Percentiles rank a stretch among this genome's conserved stretches.
These are phyloP conservation scores for Cicer yamashitae DNA, from an alignment of 306 rosid species.

Conservation along the genomic window DNA sequence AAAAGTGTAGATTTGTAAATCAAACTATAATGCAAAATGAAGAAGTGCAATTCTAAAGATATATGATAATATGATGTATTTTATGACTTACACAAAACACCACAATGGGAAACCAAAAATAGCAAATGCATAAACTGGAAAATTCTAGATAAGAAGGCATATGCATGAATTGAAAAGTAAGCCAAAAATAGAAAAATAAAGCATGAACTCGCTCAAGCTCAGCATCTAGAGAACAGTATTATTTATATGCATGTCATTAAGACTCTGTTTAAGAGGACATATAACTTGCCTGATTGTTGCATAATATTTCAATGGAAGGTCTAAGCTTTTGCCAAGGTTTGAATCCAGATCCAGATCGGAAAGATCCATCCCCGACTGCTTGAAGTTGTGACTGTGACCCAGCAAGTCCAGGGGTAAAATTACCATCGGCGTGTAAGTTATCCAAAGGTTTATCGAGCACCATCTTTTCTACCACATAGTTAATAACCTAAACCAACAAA, in stretches of 20 bases:
- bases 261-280: conserved; percentile 14
- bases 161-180: conserved; percentile 22
- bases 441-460: conserved; percentile 93
- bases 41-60: conserved; percentile 23
- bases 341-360: conserved; percentile 84
- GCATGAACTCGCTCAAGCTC: conserved; percentile 14
- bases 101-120: conserved; percentile 16
- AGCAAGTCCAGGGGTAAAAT: conserved; percentile 69
- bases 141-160: background rate
- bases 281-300: conserved; percentile 92
- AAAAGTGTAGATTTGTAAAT: conserved; percentile 5
- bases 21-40: conserved; percentile 22
- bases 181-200: conserved; percentile 17
- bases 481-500: conserved; percentile 69
- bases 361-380: conserved; percentile 77
- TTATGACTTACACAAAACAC: conserved; percentile 23
- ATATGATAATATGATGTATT: conserved; percentile 1
- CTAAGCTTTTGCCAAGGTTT: conserved; percentile 89
- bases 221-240: conserved; percentile 8
- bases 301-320: conserved; percentile 92
- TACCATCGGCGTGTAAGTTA: conserved; percentile 62
- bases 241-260: conserved; percentile 11
- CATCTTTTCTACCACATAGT: conserved; percentile 92
- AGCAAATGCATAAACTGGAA: background rate
- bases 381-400: conserved; percentile 65